Percentiles rank a stretch among this genome's conserved stretches.
These are phyloP conservation scores for Pueraria montana DNA, from an alignment of 306 rosid genomes.

Conservation along the genomic window DNA sequence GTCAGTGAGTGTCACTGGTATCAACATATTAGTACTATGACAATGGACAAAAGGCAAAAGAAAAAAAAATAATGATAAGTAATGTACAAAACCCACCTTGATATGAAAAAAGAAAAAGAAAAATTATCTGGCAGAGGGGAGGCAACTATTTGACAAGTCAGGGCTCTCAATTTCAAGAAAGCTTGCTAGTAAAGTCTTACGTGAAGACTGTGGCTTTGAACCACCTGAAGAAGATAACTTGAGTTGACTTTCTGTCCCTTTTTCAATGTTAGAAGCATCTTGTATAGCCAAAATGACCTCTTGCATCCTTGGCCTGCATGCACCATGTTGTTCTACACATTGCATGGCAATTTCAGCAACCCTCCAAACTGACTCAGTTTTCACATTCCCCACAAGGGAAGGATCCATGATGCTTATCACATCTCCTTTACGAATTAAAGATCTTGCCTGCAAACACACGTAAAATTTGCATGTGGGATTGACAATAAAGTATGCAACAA, in stretches of 20 bases:
- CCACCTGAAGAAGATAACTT: conserved; percentile 67
- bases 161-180: conserved; percentile 95
- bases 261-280: conserved; percentile 84
- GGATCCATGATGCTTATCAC: conserved; percentile 84
- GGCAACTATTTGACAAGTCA: conserved; percentile 70
- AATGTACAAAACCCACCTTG: conserved; percentile 40
- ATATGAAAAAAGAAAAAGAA: not conserved
- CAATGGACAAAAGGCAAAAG: not conserved
- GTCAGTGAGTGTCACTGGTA: conserved; percentile 33
- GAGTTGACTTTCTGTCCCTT: conserved; percentile 58
- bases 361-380: conserved; percentile 90
- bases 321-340: conserved; percentile 88
- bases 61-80: not conserved
- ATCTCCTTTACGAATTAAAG: conserved; percentile 80
- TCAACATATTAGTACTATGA: conserved; percentile 12
- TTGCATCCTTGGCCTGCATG: conserved; percentile 94
- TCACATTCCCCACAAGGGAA: conserved; percentile 66
- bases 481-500: conserved; percentile 14
- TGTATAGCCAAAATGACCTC: conserved; percentile 90
- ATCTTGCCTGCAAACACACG: conserved; percentile 73
- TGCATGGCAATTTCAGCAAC: conserved; percentile 88
- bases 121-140: conserved; percentile 84
- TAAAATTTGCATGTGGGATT: not conserved
- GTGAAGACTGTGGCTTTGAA: conserved; percentile 74
- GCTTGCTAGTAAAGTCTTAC: conserved; percentile 90